phyloP scores from a whole-genome alignment of 805 yeast genomes.

The Saturnispora sekii region DNA sequence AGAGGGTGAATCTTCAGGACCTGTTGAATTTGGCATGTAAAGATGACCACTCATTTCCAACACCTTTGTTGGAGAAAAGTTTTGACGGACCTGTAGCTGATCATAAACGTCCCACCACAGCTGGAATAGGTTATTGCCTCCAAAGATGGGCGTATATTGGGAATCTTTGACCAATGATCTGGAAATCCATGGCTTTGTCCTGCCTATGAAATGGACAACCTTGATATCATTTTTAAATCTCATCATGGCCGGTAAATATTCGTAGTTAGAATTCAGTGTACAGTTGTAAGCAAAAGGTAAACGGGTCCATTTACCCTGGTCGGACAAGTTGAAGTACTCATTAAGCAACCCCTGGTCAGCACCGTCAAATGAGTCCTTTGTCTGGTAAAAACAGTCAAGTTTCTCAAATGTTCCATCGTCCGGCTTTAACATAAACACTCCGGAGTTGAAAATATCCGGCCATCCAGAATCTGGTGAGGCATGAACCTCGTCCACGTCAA shows the following conservation, averaged over 20 bases:
- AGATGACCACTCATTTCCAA: conserved; percentile 17
- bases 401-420: conserved; percentile 30
- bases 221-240: conserved; percentile 31
- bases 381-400: conserved; percentile 27
- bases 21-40: conserved; percentile 1
- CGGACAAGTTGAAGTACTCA: conserved; percentile 45
- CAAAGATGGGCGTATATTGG: conserved; percentile 12
- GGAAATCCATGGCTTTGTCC: conserved; percentile 36
- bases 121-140: conserved; percentile 15
- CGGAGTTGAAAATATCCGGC: conserved; percentile 85
- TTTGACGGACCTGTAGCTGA: neutral
- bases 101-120: conserved; percentile 26
- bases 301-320: conserved; percentile 44
- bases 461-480: conserved; percentile 84
- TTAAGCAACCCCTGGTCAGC: conserved; percentile 89
- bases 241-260: conserved; percentile 27
- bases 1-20: neutral
- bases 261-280: conserved; percentile 37
- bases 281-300: conserved; percentile 81
- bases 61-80: conserved; percentile 12
- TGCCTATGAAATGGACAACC: conserved; percentile 60
- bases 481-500: conserved; percentile 22
- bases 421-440: conserved; percentile 58
- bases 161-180: conserved; percentile 8
- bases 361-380: conserved; percentile 54